Evolutionary conservation across 176 grass and related monocot genomes (phyloP), one percentile per base, ranked within the genome.

Genomic region (Bothriochloa decipiens): DNA sequence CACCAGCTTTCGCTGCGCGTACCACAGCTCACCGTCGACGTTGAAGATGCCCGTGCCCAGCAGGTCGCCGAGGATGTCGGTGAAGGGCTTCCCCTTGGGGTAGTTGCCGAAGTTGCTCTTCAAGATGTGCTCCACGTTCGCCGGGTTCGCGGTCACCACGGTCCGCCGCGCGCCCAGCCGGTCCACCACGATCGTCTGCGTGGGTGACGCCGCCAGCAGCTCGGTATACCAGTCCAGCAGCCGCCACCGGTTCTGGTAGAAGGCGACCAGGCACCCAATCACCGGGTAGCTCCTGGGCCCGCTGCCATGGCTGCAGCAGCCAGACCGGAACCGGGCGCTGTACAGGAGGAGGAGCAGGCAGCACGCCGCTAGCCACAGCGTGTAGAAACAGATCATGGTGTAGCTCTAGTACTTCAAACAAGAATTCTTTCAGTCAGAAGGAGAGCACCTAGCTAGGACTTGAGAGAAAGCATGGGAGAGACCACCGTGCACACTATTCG

Each of bases 31-130:
- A 81, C 96, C 91, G 90, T 98, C 96, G 41, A 91, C 82, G 88
- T 95, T 98, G 90, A 98, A 98, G 91, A 98, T 98, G 26, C 96
- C 96, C 8, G 45, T 77, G 9, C 96, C 96, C 9, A 98, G 92
- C 1, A 98, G 86, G 82, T 98, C 93, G 64, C 96, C 96, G 65
- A 98, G 96, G 36, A 98, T 86, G 57, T 92, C 92, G 22, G 96
- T 98, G 87, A 98, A 98, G 0, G 91, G 88, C 66, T 83, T 86
- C 9, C 96, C 96, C 74, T 98, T 98, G 16, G 96, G 96, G 72
- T 93, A 98, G 79, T 98, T 98, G 26, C 22, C 74, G 83, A 98
- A 98, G 83, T 93, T 98, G 15, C 53, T 22, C 72, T 68, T 87
- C 37, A 95, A 85, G 50, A 98, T 90, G 85, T 98, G 83, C 89